Evolutionary conservation across 2,329 filamentous ascomycete species (phyloP).

Genomic region (Colletotrichum sojae): DNA sequence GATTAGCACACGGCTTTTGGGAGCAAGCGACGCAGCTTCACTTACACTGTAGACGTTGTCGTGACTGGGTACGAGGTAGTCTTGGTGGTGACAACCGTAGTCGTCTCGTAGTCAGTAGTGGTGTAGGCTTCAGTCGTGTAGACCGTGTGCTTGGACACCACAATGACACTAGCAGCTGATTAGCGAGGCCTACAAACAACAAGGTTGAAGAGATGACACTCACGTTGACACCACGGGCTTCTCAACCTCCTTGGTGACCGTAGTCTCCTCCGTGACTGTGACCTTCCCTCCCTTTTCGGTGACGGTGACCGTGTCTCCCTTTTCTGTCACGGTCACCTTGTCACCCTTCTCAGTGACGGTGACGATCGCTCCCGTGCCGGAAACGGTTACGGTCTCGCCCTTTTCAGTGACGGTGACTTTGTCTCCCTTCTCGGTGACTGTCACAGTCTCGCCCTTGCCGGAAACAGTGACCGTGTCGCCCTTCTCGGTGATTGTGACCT

Average conservation of each 20-base stretch:
- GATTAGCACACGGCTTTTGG: not conserved
- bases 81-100: slow-evolving; percentile 19
- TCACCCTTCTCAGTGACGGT: slow-evolving; percentile 3
- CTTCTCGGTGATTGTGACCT: slow-evolving; percentile 7
- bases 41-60: slow-evolving; percentile 38
- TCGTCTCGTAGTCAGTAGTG: slow-evolving; percentile 33
- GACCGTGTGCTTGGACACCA: slow-evolving; percentile 32
- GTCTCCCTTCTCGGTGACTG: slow-evolving; percentile 42
- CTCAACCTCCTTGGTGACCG: not conserved
- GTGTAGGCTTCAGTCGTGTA: slow-evolving; percentile 35
- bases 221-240: slow-evolving; percentile 28
- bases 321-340: slow-evolving; percentile 7
- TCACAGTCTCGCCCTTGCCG: slow-evolving; percentile 21
- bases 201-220: not conserved
- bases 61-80: slow-evolving; percentile 41
- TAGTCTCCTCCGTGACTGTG: slow-evolving; percentile 4
- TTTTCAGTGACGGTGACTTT: slow-evolving; percentile 27
- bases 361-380: slow-evolving; percentile 30
- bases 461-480: slow-evolving; percentile 13
- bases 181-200: not conserved
- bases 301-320: not conserved
- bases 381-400: slow-evolving; percentile 39
- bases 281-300: slow-evolving; percentile 1
- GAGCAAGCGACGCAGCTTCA: not conserved
- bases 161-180: slow-evolving; percentile 9